A percentile compares a stretch with the other conserved stretches of the same genome.
These are phyloP conservation scores for Trifolium fragiferum DNA, from an alignment of 306 rosid genomes.

Conservation along the genomic window DNA sequence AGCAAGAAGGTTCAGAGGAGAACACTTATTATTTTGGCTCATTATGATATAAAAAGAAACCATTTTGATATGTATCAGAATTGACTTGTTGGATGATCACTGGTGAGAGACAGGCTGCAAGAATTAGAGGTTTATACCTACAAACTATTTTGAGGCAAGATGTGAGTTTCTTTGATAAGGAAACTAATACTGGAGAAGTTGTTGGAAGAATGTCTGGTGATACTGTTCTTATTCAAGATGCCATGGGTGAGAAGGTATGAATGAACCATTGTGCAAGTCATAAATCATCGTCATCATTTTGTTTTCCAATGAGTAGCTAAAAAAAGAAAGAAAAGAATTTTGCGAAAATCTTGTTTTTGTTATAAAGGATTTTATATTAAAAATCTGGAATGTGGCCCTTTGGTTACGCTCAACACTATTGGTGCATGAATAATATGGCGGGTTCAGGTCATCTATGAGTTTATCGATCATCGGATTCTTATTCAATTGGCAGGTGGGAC, in stretches of 20 bases:
- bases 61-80: slow-evolving; percentile 53
- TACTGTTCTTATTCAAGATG: slow-evolving; percentile 86
- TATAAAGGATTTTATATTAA: too few species aligned
- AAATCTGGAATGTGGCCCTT: too few species aligned
- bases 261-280: neutral
- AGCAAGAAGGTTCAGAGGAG: slow-evolving; percentile 48
- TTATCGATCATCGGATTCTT: too few species aligned
- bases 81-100: slow-evolving; percentile 87
- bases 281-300: neutral
- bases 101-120: slow-evolving; percentile 87
- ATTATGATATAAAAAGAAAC: slow-evolving; percentile 1
- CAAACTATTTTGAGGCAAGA: slow-evolving; percentile 85
- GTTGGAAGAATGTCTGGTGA: slow-evolving; percentile 90
- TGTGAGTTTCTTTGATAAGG: slow-evolving; percentile 72
- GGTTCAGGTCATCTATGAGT: too few species aligned
- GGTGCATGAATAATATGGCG: too few species aligned
- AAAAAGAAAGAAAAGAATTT: too few species aligned
- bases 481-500: slow-evolving; percentile 94
- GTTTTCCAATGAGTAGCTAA: too few species aligned
- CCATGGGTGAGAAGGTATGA: slow-evolving; percentile 89
- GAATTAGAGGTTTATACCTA: slow-evolving; percentile 78
- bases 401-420: too few species aligned
- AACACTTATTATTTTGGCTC: slow-evolving; percentile 33
- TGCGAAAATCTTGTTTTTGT: too few species aligned
- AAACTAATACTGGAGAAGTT: slow-evolving; percentile 79